phyloP scores from a whole-genome alignment of 352 stramenopile species.

The Globisporangium parvum region DNA sequence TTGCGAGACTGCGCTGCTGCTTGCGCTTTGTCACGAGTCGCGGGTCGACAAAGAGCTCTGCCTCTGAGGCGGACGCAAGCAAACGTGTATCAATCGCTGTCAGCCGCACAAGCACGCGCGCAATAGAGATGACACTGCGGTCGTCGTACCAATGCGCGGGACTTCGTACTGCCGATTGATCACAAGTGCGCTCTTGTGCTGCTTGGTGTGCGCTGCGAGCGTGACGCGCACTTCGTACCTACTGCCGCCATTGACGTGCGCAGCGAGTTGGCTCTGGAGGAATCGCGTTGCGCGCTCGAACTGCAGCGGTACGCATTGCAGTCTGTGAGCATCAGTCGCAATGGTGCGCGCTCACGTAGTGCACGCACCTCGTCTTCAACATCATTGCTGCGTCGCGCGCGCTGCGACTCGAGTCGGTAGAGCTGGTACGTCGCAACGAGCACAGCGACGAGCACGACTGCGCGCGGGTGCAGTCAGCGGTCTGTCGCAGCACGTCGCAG shows the following conservation, averaged over 20 bases:
- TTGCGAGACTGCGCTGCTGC: neutral
- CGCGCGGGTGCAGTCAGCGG: neutral
- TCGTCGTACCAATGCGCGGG: slow-evolving; percentile 44
- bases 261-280: slow-evolving; percentile 33
- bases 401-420: slow-evolving; percentile 41
- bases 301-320: slow-evolving; percentile 12
- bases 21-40: slow-evolving; percentile 15
- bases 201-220: slow-evolving; percentile 7
- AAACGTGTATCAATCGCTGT: too few species aligned
- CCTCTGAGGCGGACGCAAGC: slow-evolving; percentile 18
- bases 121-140: neutral
- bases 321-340: neutral
- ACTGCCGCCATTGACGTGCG: slow-evolving; percentile 4
- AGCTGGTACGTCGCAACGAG: slow-evolving; percentile 57
- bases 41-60: slow-evolving; percentile 44
- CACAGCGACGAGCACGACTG: slow-evolving; percentile 57
- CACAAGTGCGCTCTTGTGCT: slow-evolving; percentile 34
- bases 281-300: slow-evolving; percentile 43
- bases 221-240: slow-evolving; percentile 47
- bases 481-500: too few species aligned
- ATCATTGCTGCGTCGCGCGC: slow-evolving; percentile 16
- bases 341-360: neutral
- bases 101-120: neutral
- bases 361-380: slow-evolving; percentile 35
- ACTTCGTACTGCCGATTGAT: slow-evolving; percentile 45